Evolutionary conservation across 495 filamentous ascomycete genomes (phyloP).

Genomic region (Podospora appendiculata): DNA sequence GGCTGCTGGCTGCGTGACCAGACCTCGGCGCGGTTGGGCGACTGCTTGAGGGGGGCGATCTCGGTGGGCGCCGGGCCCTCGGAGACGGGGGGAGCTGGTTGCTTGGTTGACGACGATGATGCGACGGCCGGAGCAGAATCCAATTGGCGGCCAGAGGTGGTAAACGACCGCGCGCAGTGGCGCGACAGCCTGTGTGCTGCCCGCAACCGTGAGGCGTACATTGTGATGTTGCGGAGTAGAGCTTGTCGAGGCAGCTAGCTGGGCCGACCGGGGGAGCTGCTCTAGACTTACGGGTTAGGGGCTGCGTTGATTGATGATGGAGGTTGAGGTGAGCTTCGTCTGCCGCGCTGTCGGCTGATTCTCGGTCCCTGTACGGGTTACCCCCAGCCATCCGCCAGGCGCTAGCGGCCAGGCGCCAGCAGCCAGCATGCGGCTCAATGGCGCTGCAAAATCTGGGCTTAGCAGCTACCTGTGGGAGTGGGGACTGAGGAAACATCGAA

Average conservation of each 20-base stretch:
- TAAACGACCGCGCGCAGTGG: slow-evolving; percentile 27
- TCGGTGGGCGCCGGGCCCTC: slow-evolving; percentile 43
- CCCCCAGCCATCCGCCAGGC: background rate
- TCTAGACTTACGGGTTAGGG: background rate
- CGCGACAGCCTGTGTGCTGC: slow-evolving; percentile 25
- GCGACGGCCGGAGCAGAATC: slow-evolving; percentile 17
- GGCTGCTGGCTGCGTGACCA: slow-evolving; percentile 84
- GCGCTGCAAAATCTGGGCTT: too few species aligned
- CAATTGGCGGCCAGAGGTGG: slow-evolving; percentile 26
- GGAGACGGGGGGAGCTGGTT: slow-evolving; percentile 43
- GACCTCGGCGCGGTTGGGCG: slow-evolving; percentile 71
- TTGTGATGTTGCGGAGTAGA: slow-evolving; percentile 28
- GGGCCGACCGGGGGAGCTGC: slow-evolving; percentile 2
- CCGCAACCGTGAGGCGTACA: slow-evolving; percentile 50
- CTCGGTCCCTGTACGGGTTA: slow-evolving; percentile 2
- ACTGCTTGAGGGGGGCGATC: slow-evolving; percentile 51
- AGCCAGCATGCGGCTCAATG: too few species aligned
- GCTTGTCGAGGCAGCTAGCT: slow-evolving; percentile 15
- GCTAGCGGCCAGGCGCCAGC: background rate
- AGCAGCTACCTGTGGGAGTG: too few species aligned
- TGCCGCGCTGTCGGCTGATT: slow-evolving; percentile 10
- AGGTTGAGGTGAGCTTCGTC: background rate
- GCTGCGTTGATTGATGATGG: background rate
- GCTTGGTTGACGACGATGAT: slow-evolving; percentile 49
- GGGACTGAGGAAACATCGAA: too few species aligned